These are phyloP conservation scores for Magnolia officinalis DNA, from an alignment of 164 flowering plant genomes.

Conservation along the genomic window DNA sequence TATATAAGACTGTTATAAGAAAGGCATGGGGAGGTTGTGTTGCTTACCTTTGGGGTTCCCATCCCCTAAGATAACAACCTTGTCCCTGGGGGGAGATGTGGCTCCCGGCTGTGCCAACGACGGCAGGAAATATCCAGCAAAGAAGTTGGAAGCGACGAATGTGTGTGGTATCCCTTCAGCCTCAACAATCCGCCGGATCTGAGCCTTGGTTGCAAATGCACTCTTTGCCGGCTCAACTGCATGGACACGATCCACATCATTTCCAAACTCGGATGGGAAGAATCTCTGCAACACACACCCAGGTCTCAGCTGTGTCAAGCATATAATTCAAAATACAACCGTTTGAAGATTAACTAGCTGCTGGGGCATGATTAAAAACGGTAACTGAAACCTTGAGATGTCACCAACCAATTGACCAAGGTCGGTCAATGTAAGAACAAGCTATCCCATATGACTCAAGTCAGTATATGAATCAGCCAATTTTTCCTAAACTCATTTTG, in stretches of 20 bases:
- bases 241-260: conserved; percentile 45
- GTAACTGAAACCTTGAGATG: no score
- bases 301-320: not conserved
- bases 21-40: not conserved
- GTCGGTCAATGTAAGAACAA: no score
- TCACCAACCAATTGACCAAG: no score
- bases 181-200: conserved; percentile 45
- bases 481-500: no score
- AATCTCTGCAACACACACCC: conserved; percentile 38
- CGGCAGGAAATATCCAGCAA: conserved; percentile 46
- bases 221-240: conserved; percentile 61
- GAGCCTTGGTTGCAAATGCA: conserved; percentile 32
- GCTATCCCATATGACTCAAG: no score
- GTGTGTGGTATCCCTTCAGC: conserved; percentile 61
- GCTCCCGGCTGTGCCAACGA: conserved; percentile 41
- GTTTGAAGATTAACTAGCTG: no score
- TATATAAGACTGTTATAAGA: no score
- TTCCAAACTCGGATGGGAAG: conserved; percentile 66
- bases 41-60: conserved; percentile 48
- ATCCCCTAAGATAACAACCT: conserved; percentile 49
- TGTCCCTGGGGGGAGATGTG: conserved; percentile 52
- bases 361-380: no score
- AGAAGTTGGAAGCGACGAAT: conserved; percentile 37
- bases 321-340: no score
- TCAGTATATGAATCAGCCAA: no score